phyloP scores from a whole-genome alignment of 2,329 filamentous ascomycete genomes.

The Phialocephala sp. region DNA sequence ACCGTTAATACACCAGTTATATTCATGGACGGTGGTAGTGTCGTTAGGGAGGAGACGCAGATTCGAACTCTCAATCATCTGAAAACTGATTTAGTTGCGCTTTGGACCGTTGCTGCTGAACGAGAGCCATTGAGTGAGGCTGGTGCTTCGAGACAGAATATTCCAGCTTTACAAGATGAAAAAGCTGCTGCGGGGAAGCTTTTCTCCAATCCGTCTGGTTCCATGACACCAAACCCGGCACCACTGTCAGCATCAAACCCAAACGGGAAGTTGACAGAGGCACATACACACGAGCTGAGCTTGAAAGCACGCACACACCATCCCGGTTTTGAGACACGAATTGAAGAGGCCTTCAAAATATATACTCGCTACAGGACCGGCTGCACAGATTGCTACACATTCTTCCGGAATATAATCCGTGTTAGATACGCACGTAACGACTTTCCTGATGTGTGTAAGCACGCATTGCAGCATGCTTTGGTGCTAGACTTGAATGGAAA shows the following conservation, averaged over 20 bases:
- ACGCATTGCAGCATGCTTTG: not conserved
- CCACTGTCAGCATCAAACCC: not conserved
- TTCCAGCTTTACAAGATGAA: no score
- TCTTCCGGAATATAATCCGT: not conserved
- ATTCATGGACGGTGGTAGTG: conserved; percentile 8
- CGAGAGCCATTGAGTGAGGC: not conserved
- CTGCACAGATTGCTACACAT: not conserved
- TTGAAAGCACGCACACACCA: not conserved
- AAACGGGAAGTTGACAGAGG: not conserved
- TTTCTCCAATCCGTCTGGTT: not conserved
- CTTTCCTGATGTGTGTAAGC: not conserved
- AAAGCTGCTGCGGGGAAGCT: no score
- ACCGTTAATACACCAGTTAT: conserved; percentile 3
- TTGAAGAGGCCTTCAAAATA: not conserved
- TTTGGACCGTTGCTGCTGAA: conserved; percentile 27
- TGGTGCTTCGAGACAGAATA: not conserved
- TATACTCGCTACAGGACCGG: not conserved
- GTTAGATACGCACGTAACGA: not conserved
- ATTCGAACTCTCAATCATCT: conserved; percentile 15
- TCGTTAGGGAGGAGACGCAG: conserved; percentile 10
- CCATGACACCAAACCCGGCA: not conserved
- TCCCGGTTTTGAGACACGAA: not conserved
- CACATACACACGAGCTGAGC: not conserved
- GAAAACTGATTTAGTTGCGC: conserved; percentile 16
- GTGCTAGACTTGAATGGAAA: not conserved